Percentiles rank a stretch among this genome's conserved stretches.
These are phyloP conservation scores for Penicillium vulpinum DNA, from an alignment of 2,329 filamentous ascomycete species.

Conservation along the genomic window DNA sequence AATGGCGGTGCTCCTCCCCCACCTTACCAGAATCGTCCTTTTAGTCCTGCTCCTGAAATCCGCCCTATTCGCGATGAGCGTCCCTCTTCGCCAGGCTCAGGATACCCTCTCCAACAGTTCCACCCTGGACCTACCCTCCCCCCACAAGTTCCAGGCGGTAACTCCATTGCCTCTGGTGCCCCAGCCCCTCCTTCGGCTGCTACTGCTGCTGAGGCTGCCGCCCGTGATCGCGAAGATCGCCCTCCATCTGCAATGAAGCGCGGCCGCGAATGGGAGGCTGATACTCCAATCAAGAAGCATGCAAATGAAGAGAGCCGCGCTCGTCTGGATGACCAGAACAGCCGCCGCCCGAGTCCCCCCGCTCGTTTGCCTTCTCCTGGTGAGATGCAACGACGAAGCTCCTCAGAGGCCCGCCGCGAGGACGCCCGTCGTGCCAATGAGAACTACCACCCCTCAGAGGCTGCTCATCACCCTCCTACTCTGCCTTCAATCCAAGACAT, in stretches of 20 bases:
- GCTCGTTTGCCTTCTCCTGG: constrained; percentile 63
- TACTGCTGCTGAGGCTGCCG: constrained; percentile 67
- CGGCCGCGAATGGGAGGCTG: constrained; percentile 89
- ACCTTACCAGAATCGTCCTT: constrained; percentile 67
- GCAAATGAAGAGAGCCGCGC: constrained; percentile 85
- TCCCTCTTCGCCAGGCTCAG: constrained; percentile 86
- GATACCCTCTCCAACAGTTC: constrained; percentile 79
- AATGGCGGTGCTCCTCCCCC: constrained; percentile 62
- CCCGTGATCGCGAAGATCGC: constrained; percentile 69
- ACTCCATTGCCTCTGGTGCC: constrained; percentile 65
- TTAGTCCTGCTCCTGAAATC: constrained; percentile 80
- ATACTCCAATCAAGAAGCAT: constrained; percentile 73
- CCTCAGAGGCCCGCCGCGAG: constrained; percentile 68
- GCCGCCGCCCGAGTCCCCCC: constrained; percentile 67
- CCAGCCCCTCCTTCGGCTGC: constrained; percentile 65
- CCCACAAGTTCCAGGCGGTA: constrained; percentile 28
- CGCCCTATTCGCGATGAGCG: constrained; percentile 79
- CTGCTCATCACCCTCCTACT: constrained; percentile 76
- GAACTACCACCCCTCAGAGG: constrained; percentile 87
- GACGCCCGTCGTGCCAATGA: constrained; percentile 73
- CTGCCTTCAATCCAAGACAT: constrained; percentile 53
- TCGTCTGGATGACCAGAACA: constrained; percentile 78
- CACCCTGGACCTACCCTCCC: constrained; percentile 69
- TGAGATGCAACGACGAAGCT: constrained; percentile 72
- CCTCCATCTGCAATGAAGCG: constrained; percentile 80